These are phyloP conservation scores for Metrosideros polymorpha DNA, from an alignment of 441 rosid species.

Conservation along the genomic window DNA sequence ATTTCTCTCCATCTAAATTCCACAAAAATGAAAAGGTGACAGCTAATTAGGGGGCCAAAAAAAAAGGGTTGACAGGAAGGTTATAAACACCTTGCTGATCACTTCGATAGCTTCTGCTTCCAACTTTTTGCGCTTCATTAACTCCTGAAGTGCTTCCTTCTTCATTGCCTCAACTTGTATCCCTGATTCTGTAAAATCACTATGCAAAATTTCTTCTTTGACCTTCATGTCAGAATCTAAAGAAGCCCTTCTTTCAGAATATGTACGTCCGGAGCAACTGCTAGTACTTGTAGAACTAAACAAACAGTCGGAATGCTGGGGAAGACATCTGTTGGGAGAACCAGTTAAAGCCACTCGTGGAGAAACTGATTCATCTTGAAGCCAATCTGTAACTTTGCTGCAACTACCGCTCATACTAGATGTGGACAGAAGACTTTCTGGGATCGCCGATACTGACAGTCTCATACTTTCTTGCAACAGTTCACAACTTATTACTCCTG, in stretches of 20 bases:
- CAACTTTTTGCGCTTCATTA: slow-evolving; percentile 18
- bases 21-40: neutral
- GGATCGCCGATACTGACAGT: slow-evolving; percentile 1
- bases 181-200: slow-evolving; percentile 17
- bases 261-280: slow-evolving; percentile 9
- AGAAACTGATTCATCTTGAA: slow-evolving; percentile 16
- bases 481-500: slow-evolving; percentile 11
- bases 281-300: slow-evolving; percentile 15
- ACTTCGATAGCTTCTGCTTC: slow-evolving; percentile 39
- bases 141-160: slow-evolving; percentile 21
- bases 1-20: too few relatives aligned
- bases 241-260: slow-evolving; percentile 22
- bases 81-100: slow-evolving; percentile 35
- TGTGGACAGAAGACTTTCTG: slow-evolving; percentile 5
- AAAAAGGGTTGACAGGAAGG: neutral
- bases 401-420: slow-evolving; percentile 14
- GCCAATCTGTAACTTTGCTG: slow-evolving; percentile 13
- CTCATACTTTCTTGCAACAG: slow-evolving; percentile 12
- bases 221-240: slow-evolving; percentile 22
- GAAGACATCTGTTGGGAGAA: slow-evolving; percentile 7
- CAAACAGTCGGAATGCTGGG: slow-evolving; percentile 5
- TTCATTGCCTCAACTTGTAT: slow-evolving; percentile 24
- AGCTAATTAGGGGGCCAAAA: neutral
- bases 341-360: slow-evolving; percentile 5
- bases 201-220: slow-evolving; percentile 20